These are phyloP conservation scores for Talaromyces rugulosus DNA, from an alignment of 2,329 filamentous ascomycete genomes.

Conservation along the genomic window DNA sequence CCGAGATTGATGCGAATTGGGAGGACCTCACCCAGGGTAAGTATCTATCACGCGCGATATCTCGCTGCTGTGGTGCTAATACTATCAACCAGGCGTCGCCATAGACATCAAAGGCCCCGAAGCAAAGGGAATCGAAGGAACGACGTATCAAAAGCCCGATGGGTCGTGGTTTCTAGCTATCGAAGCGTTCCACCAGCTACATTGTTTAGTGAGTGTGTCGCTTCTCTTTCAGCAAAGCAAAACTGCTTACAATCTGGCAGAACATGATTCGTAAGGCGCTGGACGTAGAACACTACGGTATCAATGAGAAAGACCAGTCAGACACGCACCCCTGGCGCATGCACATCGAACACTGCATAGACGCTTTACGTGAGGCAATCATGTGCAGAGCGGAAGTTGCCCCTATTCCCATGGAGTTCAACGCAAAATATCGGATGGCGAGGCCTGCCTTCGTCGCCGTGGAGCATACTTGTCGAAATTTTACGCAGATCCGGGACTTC, in stretches of 20 bases:
- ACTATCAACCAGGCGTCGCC: not conserved
- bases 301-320: not conserved
- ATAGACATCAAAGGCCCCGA: not conserved
- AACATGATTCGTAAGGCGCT: not conserved
- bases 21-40: not conserved
- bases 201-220: not conserved
- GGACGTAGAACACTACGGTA: not conserved
- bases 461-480: slow-evolving; percentile 1
- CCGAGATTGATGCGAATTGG: slow-evolving; percentile 2
- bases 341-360: slow-evolving; percentile 1
- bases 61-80: too few relatives aligned
- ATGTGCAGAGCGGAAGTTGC: not conserved
- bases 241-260: not conserved
- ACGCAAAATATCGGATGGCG: not conserved
- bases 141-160: not conserved
- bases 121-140: not conserved
- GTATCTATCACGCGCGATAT: too few relatives aligned
- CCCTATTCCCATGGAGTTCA: not conserved
- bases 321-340: not conserved
- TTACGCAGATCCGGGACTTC: not conserved
- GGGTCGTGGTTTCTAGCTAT: not conserved
- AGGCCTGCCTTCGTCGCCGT: too few relatives aligned
- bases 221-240: not conserved
- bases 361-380: not conserved
- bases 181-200: not conserved